phyloP scores from a whole-genome alignment of 148 eudicot species.

The Rhododendron mucronatum region DNA sequence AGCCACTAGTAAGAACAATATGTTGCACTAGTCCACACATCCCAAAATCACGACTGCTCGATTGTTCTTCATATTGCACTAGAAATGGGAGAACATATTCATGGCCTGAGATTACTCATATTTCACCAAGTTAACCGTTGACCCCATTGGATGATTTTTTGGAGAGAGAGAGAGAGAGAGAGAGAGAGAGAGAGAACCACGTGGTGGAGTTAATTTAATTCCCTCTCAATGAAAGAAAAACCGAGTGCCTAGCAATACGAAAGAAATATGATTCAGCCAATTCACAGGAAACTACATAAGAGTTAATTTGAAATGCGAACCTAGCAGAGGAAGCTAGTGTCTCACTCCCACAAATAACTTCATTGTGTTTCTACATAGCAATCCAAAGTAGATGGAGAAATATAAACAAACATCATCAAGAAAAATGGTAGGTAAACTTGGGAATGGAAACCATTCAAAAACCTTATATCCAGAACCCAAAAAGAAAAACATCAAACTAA shows the following conservation, averaged over 20 bases:
- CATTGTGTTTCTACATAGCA: neutral
- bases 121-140: too few species aligned
- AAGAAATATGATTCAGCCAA: neutral
- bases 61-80: too few species aligned
- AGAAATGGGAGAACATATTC: too few species aligned
- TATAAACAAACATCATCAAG: neutral
- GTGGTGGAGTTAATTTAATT: neutral
- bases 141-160: too few species aligned
- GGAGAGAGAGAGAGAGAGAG: too few species aligned
- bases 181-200: too few species aligned
- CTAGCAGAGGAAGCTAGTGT: neutral
- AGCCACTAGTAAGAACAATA: neutral
- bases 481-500: neutral
- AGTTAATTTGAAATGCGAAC: neutral
- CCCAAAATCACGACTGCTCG: too few species aligned
- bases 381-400: neutral
- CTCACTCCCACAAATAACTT: neutral
- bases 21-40: too few species aligned
- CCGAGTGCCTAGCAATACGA: too few species aligned
- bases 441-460: neutral
- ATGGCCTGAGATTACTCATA: too few species aligned
- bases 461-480: too few species aligned
- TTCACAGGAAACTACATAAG: neutral
- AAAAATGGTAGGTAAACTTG: neutral
- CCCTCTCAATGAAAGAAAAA: neutral